Percentiles rank a stretch among this genome's conserved stretches.
These are phyloP conservation scores for Colletotrichum eremochloae DNA, from an alignment of 2,329 filamentous ascomycete species.

Conservation along the genomic window DNA sequence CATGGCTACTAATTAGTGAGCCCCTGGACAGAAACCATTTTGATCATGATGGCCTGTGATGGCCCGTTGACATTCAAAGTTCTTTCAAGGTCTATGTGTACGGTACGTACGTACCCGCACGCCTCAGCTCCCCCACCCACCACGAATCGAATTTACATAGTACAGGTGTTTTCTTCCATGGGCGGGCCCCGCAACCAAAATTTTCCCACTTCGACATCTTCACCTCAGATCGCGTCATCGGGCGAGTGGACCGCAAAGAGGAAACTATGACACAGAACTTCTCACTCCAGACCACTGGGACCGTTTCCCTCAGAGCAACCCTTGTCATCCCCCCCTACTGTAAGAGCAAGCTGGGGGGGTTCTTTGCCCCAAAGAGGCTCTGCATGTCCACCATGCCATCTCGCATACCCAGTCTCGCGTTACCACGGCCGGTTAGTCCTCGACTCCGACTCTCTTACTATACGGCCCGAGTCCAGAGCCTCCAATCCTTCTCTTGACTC, in stretches of 20 bases:
- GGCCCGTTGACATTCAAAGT: too few relatives aligned
- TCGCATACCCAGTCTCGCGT: constrained; percentile 30
- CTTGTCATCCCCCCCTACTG: constrained; percentile 4
- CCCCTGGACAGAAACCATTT: too few relatives aligned
- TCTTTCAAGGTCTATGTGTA: too few relatives aligned
- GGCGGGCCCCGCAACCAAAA: constrained; percentile 14
- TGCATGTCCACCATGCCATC: background rate
- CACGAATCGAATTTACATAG: background rate
- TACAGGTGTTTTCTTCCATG: constrained; percentile 5
- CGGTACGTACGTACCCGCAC: background rate
- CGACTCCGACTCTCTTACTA: background rate
- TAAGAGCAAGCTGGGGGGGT: constrained; percentile 8
- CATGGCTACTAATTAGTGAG: too few relatives aligned
- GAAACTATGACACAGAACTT: constrained; percentile 42
- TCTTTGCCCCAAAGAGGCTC: constrained; percentile 1
- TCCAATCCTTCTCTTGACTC: background rate
- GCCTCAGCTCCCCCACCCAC: background rate
- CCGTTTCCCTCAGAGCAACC: constrained; percentile 4
- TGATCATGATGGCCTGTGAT: too few relatives aligned
- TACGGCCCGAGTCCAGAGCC: constrained; percentile 10
- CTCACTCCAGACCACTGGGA: constrained; percentile 29
- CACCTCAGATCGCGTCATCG: constrained; percentile 41
- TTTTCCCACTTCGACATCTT: constrained; percentile 42
- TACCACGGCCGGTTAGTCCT: constrained; percentile 4
- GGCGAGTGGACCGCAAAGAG: constrained; percentile 39